phyloP scores from a whole-genome alignment of 345 rosid genomes.

The Populus alba region DNA sequence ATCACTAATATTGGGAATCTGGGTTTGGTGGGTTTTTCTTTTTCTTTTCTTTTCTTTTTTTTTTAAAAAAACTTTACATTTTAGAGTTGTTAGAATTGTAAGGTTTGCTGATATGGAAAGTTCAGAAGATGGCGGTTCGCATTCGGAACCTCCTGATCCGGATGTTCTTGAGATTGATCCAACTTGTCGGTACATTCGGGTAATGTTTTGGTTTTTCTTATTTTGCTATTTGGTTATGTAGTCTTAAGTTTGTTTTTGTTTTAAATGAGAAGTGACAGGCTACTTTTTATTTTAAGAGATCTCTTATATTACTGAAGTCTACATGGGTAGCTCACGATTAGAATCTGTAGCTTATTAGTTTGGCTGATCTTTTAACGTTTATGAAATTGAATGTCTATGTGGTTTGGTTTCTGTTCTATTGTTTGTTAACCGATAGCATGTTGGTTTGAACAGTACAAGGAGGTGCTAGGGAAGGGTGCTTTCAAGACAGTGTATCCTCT shows the following conservation, averaged over 20 bases:
- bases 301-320: neutral
- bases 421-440: neutral
- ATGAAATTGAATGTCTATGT: neutral
- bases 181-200: slow-evolving; percentile 58
- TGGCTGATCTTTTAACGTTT: neutral
- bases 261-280: no score
- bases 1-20: no score
- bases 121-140: slow-evolving; percentile 41
- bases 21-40: neutral
- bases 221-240: neutral
- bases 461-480: slow-evolving; percentile 71
- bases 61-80: neutral
- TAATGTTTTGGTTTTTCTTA: slow-evolving; percentile 11
- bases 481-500: slow-evolving; percentile 80
- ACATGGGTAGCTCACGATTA: neutral
- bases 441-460: slow-evolving; percentile 55
- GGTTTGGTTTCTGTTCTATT: neutral
- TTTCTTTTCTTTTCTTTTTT: neutral
- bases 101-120: slow-evolving; percentile 27
- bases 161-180: slow-evolving; percentile 66
- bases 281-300: neutral
- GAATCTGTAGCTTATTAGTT: neutral
- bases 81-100: slow-evolving; percentile 1
- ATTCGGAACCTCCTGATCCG: slow-evolving; percentile 61
- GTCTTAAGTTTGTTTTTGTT: neutral